Evolutionary conservation across 768 basidiomycete species (phyloP).

Genomic region (Lepiota venenata): DNA sequence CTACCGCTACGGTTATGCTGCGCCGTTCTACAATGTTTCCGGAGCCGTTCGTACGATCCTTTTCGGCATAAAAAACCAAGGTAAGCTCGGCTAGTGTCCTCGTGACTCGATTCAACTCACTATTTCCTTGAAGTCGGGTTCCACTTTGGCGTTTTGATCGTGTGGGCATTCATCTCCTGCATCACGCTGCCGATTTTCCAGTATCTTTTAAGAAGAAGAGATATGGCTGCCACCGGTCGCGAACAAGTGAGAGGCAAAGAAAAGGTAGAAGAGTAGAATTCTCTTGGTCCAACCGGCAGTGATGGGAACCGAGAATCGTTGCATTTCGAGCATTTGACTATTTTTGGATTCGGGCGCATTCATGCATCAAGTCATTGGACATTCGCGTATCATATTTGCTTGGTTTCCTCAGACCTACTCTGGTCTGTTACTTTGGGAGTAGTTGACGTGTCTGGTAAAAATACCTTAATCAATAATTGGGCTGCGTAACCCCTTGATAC

Average conservation of each 20-base stretch:
- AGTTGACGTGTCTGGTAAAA: no score
- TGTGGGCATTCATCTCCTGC: constrained; percentile 53
- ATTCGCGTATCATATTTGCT: no score
- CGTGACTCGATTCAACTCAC: not conserved
- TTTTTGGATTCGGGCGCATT: no score
- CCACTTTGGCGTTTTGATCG: constrained; percentile 58
- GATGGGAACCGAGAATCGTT: no score
- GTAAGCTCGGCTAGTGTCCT: constrained; percentile 29
- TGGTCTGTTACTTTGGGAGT: no score
- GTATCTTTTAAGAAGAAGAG: constrained; percentile 29
- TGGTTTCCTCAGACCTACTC: no score
- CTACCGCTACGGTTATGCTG: constrained; percentile 58
- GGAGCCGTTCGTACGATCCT: constrained; percentile 50
- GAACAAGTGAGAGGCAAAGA: not conserved
- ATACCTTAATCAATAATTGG: no score
- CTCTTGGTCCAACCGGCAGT: no score
- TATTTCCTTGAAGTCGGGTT: constrained; percentile 45
- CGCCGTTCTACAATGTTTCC: constrained; percentile 64
- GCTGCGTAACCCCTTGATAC: no score
- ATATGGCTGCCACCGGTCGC: constrained; percentile 7
- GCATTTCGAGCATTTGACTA: no score
- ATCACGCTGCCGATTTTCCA: constrained; percentile 50
- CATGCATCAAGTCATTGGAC: no score
- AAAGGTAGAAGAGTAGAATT: not conserved
- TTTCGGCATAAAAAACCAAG: constrained; percentile 53